Percentiles rank a stretch among this genome's conserved stretches.
These are phyloP conservation scores for Mucor piriformis DNA, from an alignment of 371 early-diverging fungal species.

Conservation along the genomic window DNA sequence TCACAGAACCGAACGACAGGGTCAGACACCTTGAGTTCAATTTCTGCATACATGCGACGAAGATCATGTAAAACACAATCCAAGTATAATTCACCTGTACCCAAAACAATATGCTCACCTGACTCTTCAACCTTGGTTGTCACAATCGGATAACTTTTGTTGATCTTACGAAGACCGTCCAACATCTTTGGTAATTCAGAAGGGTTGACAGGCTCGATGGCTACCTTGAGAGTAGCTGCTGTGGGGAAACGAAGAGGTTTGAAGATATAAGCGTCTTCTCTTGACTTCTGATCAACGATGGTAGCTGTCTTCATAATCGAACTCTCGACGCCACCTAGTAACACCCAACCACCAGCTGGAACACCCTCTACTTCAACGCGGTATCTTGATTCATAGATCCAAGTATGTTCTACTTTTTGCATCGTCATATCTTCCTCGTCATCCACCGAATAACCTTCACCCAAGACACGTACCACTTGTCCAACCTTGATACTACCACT, in stretches of 20 bases:
- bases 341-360: constrained; percentile 88
- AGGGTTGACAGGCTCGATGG: constrained; percentile 96
- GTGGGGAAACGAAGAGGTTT: constrained; percentile 84
- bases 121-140: constrained; percentile 96
- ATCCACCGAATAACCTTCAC: constrained; percentile 87
- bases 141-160: constrained; percentile 92
- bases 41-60: constrained; percentile 91
- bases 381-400: constrained; percentile 86
- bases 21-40: constrained; percentile 96
- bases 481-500: constrained; percentile 85
- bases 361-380: constrained; percentile 80
- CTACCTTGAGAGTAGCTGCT: constrained; percentile 88
- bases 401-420: constrained; percentile 75
- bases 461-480: constrained; percentile 86
- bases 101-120: constrained; percentile 87
- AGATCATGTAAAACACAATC: constrained; percentile 97
- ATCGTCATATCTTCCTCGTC: constrained; percentile 96
- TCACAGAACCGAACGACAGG: constrained; percentile 96
- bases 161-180: constrained; percentile 92
- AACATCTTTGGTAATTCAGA: constrained; percentile 97
- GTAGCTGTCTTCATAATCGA: constrained; percentile 96
- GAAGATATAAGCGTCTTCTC: constrained; percentile 83
- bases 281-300: constrained; percentile 64
- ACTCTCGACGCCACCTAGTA: constrained; percentile 90
- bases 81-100: constrained; percentile 94